A percentile compares a stretch with the other conserved stretches of the same genome.
These are phyloP conservation scores for Acer yangbiense DNA, from an alignment of 345 rosid species.

Conservation along the genomic window DNA sequence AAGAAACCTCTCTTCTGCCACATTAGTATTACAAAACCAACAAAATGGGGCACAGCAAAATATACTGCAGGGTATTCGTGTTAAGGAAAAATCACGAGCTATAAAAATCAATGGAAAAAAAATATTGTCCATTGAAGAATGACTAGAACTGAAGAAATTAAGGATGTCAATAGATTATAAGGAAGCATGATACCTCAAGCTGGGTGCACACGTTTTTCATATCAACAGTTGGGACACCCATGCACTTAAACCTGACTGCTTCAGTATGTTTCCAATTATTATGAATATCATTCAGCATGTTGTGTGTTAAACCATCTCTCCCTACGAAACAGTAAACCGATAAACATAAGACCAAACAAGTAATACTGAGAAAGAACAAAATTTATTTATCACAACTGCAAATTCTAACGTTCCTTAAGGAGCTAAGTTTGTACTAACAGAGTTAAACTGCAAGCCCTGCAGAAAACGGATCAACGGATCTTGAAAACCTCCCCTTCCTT, in stretches of 20 bases:
- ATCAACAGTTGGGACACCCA: slow-evolving; percentile 87
- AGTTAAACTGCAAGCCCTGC: background rate
- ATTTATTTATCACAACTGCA: too few species aligned
- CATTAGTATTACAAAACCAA: background rate
- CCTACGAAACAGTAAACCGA: slow-evolving; percentile 42
- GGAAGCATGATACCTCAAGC: slow-evolving; percentile 64
- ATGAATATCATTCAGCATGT: slow-evolving; percentile 88
- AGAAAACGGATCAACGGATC: background rate
- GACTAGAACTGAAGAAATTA: slow-evolving; percentile 9
- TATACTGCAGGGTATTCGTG: background rate
- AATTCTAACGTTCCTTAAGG: background rate
- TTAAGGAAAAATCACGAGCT: too few species aligned
- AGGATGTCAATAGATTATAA: background rate
- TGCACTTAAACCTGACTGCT: slow-evolving; percentile 84
- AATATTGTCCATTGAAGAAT: background rate
- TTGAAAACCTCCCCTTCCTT: background rate
- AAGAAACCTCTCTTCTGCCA: slow-evolving; percentile 4
- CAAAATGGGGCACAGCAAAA: background rate
- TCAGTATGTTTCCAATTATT: slow-evolving; percentile 79
- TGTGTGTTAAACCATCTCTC: slow-evolving; percentile 96
- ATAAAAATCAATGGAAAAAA: background rate
- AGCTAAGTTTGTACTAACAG: background rate
- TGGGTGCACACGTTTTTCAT: slow-evolving; percentile 85
- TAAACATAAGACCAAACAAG: background rate
- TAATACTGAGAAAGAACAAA: background rate